phyloP scores from a whole-genome alignment of 306 rosid genomes.

The Betula pendula region DNA sequence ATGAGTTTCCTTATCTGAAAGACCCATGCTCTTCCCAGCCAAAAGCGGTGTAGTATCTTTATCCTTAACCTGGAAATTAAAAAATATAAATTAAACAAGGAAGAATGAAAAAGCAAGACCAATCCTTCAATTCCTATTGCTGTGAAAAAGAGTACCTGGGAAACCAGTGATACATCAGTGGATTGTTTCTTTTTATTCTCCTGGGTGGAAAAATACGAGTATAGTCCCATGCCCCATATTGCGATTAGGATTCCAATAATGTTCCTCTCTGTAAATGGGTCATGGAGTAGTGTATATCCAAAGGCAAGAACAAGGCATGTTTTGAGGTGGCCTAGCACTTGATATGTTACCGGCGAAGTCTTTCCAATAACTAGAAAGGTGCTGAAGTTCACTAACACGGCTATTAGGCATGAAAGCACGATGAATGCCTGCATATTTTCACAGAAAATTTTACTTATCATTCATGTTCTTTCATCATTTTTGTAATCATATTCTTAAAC shows the following conservation, averaged over 20 bases:
- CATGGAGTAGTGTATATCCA: slow-evolving; percentile 95
- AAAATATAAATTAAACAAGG: not conserved
- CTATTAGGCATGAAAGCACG: slow-evolving; percentile 80
- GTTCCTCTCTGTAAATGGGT: slow-evolving; percentile 91
- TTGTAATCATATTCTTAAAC: too few species aligned
- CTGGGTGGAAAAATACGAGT: slow-evolving; percentile 84
- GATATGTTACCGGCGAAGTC: slow-evolving; percentile 97
- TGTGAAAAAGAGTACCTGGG: slow-evolving; percentile 52
- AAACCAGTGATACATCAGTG: slow-evolving; percentile 51
- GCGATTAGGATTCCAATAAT: slow-evolving; percentile 78
- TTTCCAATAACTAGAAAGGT: slow-evolving; percentile 93
- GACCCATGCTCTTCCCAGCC: slow-evolving; percentile 55
- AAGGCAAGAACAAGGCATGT: slow-evolving; percentile 92
- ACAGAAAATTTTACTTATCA: too few species aligned
- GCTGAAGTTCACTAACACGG: slow-evolving; percentile 96
- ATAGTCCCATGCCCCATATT: slow-evolving; percentile 85
- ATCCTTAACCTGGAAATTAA: slow-evolving; percentile 54
- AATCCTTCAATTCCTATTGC: not conserved
- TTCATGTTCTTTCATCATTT: too few species aligned
- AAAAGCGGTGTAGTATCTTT: slow-evolving; percentile 64
- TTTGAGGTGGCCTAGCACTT: slow-evolving; percentile 95
- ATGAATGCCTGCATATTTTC: slow-evolving; percentile 62
- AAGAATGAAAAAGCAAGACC: not conserved
- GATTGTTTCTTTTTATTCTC: slow-evolving; percentile 79
- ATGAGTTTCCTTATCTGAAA: slow-evolving; percentile 64